These are phyloP conservation scores for Pseudonitzschia pungens DNA, from an alignment of 108 stramenopile species.

Conservation along the genomic window DNA sequence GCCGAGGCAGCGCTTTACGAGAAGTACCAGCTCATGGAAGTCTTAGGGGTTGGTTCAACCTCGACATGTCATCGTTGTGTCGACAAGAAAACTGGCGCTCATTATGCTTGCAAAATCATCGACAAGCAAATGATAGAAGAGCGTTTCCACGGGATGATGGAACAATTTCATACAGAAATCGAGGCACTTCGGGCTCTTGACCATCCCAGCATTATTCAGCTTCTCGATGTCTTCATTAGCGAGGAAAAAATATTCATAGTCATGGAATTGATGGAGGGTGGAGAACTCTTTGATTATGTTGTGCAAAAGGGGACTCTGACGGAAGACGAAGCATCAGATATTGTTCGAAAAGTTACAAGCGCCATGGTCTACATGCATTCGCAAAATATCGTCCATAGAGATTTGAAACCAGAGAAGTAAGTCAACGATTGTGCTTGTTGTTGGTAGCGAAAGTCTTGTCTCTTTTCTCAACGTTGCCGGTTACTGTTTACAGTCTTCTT, in stretches of 20 bases:
- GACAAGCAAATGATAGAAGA: slow-evolving; percentile 91
- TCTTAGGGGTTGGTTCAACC: slow-evolving; percentile 95
- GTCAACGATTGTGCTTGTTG: neutral
- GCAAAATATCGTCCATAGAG: slow-evolving; percentile 93
- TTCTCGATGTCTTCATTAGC: slow-evolving; percentile 92
- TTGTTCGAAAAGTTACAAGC: slow-evolving; percentile 88
- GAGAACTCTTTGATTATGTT: slow-evolving; percentile 98
- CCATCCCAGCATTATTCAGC: slow-evolving; percentile 93
- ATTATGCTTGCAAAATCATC: slow-evolving; percentile 95
- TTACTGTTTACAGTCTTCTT: slow-evolving; percentile 27
- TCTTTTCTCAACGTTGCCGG: neutral
- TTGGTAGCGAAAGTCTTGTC: neutral
- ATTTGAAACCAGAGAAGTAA: slow-evolving; percentile 95
- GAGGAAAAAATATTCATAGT: slow-evolving; percentile 93
- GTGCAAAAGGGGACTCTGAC: slow-evolving; percentile 91
- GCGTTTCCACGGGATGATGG: slow-evolving; percentile 86
- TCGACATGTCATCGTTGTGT: slow-evolving; percentile 92
- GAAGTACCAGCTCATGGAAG: slow-evolving; percentile 91
- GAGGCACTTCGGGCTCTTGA: slow-evolving; percentile 62
- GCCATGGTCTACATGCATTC: slow-evolving; percentile 97
- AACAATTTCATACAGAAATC: slow-evolving; percentile 96
- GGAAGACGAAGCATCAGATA: slow-evolving; percentile 89
- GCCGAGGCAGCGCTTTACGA: slow-evolving; percentile 62
- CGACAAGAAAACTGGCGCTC: slow-evolving; percentile 47
- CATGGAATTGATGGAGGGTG: slow-evolving; percentile 98